phyloP scores from a whole-genome alignment of 78 protist genomes.

The Neovahlkampfia damariscottae region DNA sequence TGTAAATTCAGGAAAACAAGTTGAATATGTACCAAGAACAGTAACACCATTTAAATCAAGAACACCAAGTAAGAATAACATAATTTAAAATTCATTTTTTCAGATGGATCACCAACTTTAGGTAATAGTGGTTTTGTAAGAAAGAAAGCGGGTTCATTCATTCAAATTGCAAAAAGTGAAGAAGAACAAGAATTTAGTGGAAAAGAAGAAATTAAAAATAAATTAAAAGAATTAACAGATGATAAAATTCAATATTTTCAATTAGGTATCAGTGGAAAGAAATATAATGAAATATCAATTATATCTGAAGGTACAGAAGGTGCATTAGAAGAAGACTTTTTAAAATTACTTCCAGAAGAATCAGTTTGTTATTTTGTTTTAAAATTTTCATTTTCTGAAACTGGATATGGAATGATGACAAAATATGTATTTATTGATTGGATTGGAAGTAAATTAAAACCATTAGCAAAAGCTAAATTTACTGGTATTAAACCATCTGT shows the following conservation, averaged over 20 bases:
- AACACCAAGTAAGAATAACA: too few relatives aligned
- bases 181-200: too few relatives aligned
- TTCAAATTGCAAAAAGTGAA: too few relatives aligned
- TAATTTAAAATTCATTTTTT: too few relatives aligned
- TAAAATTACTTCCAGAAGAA: neutral
- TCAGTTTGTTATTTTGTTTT: neutral
- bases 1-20: neutral
- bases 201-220: neutral
- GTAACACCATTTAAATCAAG: neutral
- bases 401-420: neutral
- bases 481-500: neutral
- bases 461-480: neutral
- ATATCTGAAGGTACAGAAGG: too few relatives aligned
- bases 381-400: neutral
- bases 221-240: neutral
- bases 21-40: neutral
- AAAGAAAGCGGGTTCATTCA: too few relatives aligned
- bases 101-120: neutral
- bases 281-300: neutral
- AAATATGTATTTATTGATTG: neutral
- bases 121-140: neutral
- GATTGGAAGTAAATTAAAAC: neutral
- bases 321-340: too few relatives aligned
- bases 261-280: neutral
- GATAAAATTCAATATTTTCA: neutral